These are phyloP conservation scores for Athelia psychrophila DNA, from an alignment of 1,284 basidiomycete genomes.

Conservation along the genomic window DNA sequence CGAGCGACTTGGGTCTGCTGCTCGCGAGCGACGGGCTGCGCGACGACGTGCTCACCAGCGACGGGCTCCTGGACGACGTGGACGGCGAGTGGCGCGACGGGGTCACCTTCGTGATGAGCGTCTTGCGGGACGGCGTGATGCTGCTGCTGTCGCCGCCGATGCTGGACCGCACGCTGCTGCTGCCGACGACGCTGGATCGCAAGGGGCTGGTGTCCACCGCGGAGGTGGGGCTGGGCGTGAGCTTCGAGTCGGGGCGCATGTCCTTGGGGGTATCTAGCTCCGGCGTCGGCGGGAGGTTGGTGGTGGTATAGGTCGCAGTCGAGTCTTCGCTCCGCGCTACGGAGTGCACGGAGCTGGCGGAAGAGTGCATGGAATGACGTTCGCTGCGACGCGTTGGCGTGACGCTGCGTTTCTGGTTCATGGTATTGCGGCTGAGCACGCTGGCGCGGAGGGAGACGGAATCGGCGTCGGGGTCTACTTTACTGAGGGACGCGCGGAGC, in stretches of 20 bases:
- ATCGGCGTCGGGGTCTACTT: slow-evolving; percentile 39
- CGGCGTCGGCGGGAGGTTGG: background rate
- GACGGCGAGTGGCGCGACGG: too few species aligned
- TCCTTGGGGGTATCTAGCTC: slow-evolving; percentile 20
- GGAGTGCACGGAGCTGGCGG: slow-evolving; percentile 26
- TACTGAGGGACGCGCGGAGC: slow-evolving; percentile 16
- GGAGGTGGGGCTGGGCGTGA: slow-evolving; percentile 41
- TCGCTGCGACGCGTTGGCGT: slow-evolving; percentile 16
- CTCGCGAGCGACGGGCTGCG: background rate
- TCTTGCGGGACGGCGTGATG: background rate
- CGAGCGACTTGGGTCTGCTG: slow-evolving; percentile 28
- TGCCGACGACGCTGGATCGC: slow-evolving; percentile 21
- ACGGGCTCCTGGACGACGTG: background rate
- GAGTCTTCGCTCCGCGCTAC: slow-evolving; percentile 7
- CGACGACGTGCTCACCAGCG: background rate
- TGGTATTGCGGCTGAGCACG: slow-evolving; percentile 49
- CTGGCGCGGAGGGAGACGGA: slow-evolving; percentile 54
- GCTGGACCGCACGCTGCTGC: slow-evolving; percentile 10
- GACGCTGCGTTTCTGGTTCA: slow-evolving; percentile 12
- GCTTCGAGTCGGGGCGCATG: slow-evolving; percentile 62
- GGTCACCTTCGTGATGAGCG: background rate
- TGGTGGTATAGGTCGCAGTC: background rate
- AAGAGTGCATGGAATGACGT: slow-evolving; percentile 41
- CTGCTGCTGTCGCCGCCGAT: background rate
- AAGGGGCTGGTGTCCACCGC: slow-evolving; percentile 17